These are phyloP conservation scores for Urochloa ruziziensis DNA, from an alignment of 176 grass and related monocot species.

Conservation along the genomic window DNA sequence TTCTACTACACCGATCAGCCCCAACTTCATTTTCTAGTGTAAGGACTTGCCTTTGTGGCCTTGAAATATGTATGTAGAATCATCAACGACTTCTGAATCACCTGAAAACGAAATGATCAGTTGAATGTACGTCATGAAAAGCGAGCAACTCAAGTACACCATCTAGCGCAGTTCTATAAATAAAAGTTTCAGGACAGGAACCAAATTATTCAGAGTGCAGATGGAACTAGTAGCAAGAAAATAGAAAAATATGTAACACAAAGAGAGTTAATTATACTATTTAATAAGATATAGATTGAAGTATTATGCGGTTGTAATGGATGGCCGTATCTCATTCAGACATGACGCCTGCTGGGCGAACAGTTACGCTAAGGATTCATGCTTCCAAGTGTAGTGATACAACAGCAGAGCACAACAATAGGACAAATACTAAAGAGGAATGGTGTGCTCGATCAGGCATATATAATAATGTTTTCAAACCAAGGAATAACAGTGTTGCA, in stretches of 20 bases:
- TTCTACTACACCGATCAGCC: background rate
- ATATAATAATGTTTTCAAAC: background rate
- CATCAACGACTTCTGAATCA: constrained; percentile 29
- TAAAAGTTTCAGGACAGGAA: background rate
- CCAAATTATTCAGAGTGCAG: background rate
- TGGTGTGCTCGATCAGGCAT: background rate
- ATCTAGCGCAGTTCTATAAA: background rate
- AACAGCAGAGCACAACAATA: background rate
- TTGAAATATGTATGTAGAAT: constrained; percentile 45
- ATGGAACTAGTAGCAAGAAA: background rate
- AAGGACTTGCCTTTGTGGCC: constrained; percentile 50
- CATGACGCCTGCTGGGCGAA: background rate
- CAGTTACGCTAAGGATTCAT: background rate
- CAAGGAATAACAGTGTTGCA: too few relatives aligned
- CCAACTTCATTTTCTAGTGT: background rate
- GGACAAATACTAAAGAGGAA: background rate
- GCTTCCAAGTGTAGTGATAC: background rate
- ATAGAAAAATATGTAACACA: background rate
- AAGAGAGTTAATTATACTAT: background rate
- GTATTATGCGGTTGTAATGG: background rate
- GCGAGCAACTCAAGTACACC: background rate
- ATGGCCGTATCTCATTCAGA: background rate
- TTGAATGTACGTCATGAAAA: background rate
- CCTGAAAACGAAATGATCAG: constrained; percentile 7
- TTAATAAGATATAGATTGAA: background rate